phyloP scores from a whole-genome alignment of 2,329 filamentous ascomycete genomes.

The Ascochyta fabae region DNA sequence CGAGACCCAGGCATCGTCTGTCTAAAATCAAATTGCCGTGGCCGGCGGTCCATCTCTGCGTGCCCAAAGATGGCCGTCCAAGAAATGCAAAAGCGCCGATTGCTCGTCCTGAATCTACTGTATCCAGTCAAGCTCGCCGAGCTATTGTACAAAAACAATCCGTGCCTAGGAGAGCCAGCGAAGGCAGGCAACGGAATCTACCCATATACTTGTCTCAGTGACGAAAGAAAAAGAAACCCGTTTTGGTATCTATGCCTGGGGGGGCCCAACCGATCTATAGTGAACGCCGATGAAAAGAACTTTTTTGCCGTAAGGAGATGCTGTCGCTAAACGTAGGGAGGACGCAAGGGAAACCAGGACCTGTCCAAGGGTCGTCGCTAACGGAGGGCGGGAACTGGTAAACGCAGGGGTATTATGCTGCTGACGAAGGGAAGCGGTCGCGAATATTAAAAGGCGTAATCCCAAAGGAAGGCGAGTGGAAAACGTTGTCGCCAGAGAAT shows the following conservation, averaged over 20 bases:
- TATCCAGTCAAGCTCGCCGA: slow-evolving; percentile 38
- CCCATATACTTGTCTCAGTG: slow-evolving; percentile 40
- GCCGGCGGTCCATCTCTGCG: slow-evolving; percentile 20
- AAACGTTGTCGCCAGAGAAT: slow-evolving; percentile 15
- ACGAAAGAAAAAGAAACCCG: slow-evolving; percentile 36
- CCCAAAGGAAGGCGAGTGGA: slow-evolving; percentile 29
- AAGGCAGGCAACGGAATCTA: slow-evolving; percentile 46
- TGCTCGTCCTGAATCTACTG: slow-evolving; percentile 36
- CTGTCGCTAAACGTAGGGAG: slow-evolving; percentile 42
- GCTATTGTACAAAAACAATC: slow-evolving; percentile 44
- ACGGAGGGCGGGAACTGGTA: slow-evolving; percentile 30
- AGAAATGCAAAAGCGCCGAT: slow-evolving; percentile 43
- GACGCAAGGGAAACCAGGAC: slow-evolving; percentile 28
- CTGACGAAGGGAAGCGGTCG: slow-evolving; percentile 41
- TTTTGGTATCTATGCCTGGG: slow-evolving; percentile 52
- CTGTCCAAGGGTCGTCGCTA: slow-evolving; percentile 22
- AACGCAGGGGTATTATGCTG: slow-evolving; percentile 49
- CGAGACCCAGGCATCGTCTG: slow-evolving; percentile 40
- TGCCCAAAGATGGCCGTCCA: slow-evolving; percentile 36
- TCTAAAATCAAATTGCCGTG: slow-evolving; percentile 38
- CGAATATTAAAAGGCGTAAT: slow-evolving; percentile 48
- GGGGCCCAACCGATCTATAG: slow-evolving; percentile 48
- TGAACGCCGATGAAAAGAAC: slow-evolving; percentile 45
- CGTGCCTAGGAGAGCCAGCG: slow-evolving; percentile 37
- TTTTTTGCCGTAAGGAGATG: slow-evolving; percentile 46